Percentiles rank a stretch among this genome's conserved stretches.
Evolutionary conservation across 345 rosid species (phyloP).

Genomic region (Carallia pectinifolia): DNA sequence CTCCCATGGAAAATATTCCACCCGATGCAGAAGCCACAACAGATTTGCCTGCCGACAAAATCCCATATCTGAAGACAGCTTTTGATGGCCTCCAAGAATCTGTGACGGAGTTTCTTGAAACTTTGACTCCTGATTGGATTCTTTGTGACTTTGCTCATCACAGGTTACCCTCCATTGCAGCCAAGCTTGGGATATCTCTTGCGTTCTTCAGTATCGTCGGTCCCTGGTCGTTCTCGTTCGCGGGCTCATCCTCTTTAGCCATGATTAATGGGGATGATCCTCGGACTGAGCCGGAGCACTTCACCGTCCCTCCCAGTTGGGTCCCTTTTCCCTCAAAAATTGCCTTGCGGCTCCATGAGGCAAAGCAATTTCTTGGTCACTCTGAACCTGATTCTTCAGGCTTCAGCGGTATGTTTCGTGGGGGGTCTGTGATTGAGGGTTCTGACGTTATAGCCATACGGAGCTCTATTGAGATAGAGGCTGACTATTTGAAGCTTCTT

Average conservation of each 20-base stretch:
- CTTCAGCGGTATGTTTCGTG: background rate
- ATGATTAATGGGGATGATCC: conserved; percentile 17
- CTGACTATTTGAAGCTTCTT: conserved; percentile 14
- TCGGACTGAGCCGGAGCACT: conserved; percentile 5
- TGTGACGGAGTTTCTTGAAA: conserved; percentile 15
- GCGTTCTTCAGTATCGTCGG: conserved; percentile 38
- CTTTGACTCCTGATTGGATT: conserved; percentile 38
- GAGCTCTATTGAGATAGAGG: conserved; percentile 21
- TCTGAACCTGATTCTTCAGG: background rate
- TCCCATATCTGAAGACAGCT: conserved; percentile 35
- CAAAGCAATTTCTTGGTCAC: background rate
- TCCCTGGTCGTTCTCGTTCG: conserved; percentile 29
- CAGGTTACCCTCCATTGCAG: conserved; percentile 42
- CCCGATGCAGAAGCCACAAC: conserved; percentile 34
- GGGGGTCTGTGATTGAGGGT: background rate
- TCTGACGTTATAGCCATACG: conserved; percentile 14
- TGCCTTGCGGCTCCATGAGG: conserved; percentile 20
- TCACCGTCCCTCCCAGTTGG: conserved; percentile 25
- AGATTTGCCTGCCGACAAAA: conserved; percentile 26
- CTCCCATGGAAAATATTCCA: conserved; percentile 5
- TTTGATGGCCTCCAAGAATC: conserved; percentile 34
- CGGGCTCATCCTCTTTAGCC: conserved; percentile 11
- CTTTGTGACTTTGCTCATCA: conserved; percentile 46
- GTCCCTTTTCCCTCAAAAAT: conserved; percentile 22
- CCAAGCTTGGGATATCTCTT: conserved; percentile 23